Evolutionary conservation across 1,284 basidiomycete species (phyloP).

Genomic region (Hemileia vastatrix): DNA sequence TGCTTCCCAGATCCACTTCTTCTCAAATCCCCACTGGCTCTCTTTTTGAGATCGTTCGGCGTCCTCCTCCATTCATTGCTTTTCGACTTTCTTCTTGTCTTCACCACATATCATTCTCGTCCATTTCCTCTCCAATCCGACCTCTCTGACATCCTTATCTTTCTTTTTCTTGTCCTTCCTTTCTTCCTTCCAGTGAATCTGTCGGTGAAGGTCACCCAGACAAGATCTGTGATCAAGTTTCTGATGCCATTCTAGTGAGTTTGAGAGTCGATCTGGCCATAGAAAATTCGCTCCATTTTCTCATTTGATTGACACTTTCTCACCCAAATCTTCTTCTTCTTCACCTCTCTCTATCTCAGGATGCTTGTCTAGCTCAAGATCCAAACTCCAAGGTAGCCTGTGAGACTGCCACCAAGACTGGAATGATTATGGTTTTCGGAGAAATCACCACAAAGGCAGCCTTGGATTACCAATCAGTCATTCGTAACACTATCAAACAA

Average conservation of each 20-base stretch:
- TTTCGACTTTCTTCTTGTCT: too few relatives aligned
- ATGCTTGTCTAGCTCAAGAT: slow-evolving; percentile 93
- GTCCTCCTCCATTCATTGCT: too few relatives aligned
- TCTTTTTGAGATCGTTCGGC: too few relatives aligned
- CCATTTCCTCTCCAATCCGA: too few relatives aligned
- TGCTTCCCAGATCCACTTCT: too few relatives aligned
- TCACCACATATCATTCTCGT: too few relatives aligned
- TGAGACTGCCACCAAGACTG: slow-evolving; percentile 46
- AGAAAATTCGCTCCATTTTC: slow-evolving; percentile 13
- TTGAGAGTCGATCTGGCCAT: neutral
- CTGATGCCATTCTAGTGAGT: slow-evolving; percentile 46
- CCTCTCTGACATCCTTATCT: too few relatives aligned
- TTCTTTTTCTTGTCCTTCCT: too few relatives aligned
- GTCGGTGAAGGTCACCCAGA: slow-evolving; percentile 97
- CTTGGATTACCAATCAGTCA: slow-evolving; percentile 92
- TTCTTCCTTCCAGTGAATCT: too few relatives aligned
- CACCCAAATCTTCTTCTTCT: neutral
- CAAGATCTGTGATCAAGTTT: slow-evolving; percentile 98
- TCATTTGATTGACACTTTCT: too few relatives aligned
- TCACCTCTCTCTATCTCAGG: slow-evolving; percentile 55
- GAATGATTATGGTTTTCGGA: slow-evolving; percentile 63
- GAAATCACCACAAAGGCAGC: slow-evolving; percentile 94
- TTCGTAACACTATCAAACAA: slow-evolving; percentile 92
- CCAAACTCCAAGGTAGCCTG: slow-evolving; percentile 69
- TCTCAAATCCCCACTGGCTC: too few relatives aligned